Base-by-base conservation (phyloP, 176 grass and related monocot genomes). In the Cymbopogon citratus region DNA sequence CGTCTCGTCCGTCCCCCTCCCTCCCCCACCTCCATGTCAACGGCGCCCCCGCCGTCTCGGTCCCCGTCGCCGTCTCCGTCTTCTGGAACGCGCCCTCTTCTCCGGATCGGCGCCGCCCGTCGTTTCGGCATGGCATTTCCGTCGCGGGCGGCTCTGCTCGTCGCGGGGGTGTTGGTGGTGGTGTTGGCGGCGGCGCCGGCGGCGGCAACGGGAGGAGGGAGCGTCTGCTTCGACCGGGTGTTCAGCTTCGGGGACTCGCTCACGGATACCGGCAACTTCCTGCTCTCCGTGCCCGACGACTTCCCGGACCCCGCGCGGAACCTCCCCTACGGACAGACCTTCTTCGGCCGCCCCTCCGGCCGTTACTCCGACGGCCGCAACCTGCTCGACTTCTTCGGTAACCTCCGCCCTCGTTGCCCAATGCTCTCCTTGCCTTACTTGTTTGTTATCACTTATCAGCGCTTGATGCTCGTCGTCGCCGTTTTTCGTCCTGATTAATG, bases 331-430 rank as follows among this genome's bases (percentile, higher is more conserved):
- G 94, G 94, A 12, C 83, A 86, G 85, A 97, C 90, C 86, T 94
- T 88, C 90, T 97, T 97, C 85, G 90, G 87, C 76, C 90, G 90
- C 78, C 87, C 94, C 63, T 89, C 92, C 16, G 94, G 94, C 16
- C 80, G 94, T 4, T 94, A 90, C 80, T 70, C 82, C 87, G 87
- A 97, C 59, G 94, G 94, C 36, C 89, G 94, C 27, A 85, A 94
- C 90, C 87, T 97, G 57, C 80, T 97, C 73, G 94, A 97, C 81
- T 97, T 97, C 90, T 82, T 97, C 21, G 94, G 92, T 94, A 74
- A 25, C 74, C 27, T 1, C 66, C 15, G 33, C 16, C 9, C 1
- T 59, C 19, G 63, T 69, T 60, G 49, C 3, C 12, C n/a, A n/a
- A n/a, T n/a, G n/a, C n/a, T n/a, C n/a, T n/a, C n/a, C n/a, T n/a